Conservation (phyloP, 1,284 basidiomycete genomes). For the Trichosporon asahii region DNA sequence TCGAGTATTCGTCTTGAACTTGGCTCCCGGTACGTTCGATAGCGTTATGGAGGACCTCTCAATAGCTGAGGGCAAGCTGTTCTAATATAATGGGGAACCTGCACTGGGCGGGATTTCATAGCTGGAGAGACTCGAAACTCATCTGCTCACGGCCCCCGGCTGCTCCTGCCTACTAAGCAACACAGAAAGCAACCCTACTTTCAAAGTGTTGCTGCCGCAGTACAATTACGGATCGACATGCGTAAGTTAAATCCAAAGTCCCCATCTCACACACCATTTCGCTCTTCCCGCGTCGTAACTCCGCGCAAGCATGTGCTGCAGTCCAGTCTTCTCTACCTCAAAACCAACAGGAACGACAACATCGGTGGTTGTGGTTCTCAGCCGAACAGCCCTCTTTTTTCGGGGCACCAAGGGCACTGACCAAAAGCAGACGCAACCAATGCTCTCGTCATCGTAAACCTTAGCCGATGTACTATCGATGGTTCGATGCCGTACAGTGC, state of each 20-base stretch:
- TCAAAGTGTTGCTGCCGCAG: background rate
- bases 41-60: no score
- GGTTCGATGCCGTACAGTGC: background rate
- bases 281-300: background rate
- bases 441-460: background rate
- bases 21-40: no score
- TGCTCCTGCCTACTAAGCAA: background rate
- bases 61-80: no score
- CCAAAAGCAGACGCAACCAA: background rate
- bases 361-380: background rate
- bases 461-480: background rate
- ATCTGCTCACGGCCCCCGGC: background rate
- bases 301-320: background rate
- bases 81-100: no score
- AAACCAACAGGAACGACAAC: background rate
- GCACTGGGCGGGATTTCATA: no score
- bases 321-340: background rate
- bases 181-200: background rate
- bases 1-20: no score
- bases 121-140: no score
- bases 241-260: background rate
- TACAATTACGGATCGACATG: background rate
- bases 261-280: background rate
- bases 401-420: no score
- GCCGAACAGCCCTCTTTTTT: background rate